Base-by-base conservation (phyloP, 2,329 filamentous ascomycete species). In the Apiospora phragmitis region DNA sequence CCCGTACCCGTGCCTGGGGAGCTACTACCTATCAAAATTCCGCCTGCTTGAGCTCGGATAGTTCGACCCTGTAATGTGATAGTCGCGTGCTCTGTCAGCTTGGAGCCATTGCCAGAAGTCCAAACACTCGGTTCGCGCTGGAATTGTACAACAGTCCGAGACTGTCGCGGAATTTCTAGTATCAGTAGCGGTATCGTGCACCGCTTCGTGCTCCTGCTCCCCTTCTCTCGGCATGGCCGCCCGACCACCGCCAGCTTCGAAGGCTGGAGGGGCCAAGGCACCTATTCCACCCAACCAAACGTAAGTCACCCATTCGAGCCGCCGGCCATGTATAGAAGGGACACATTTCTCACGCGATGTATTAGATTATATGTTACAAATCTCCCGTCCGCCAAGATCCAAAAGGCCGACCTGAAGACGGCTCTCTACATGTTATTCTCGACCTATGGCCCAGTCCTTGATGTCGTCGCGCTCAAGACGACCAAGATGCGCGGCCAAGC, bases 401-500 rank as follows among this genome's bases (percentile, higher is more conserved):
- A 93, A 78, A 99, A 98, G 81, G 86, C 89, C 72, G 95, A 98
- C 80, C 84, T 99, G 55, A 91, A 94, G 77, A 92, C 94, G 65
- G 92, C 92, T 6, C 88, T 99, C 41, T 99, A 99, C 84, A 93
- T 94, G 81, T 88, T 98, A 16, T 98, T 98, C 81, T 94, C 94
- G 14, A 97, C 94, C 18, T 97, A 97, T 80, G 96, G 96, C 51
- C 91, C 94, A 0, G 93, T 99, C 21, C 89, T 99, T 71, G 96
- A 99, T 80, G 90, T 99, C 26, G 93, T 98, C 67, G 93, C 94
- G 41, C 86, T 98, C 76, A 97, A 94, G 84, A 97, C 94, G 1
- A 87, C 87, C 80, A 94, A 94, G 83, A 98, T 98, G 95, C 92
- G 96, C 67, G 96, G 96, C 3, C 96, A 99, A 83, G 96, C 96